Evolutionary conservation across 768 basidiomycete genomes (phyloP), one percentile per base, ranked within the genome.

Genomic region (Amanita pallidorosea): DNA sequence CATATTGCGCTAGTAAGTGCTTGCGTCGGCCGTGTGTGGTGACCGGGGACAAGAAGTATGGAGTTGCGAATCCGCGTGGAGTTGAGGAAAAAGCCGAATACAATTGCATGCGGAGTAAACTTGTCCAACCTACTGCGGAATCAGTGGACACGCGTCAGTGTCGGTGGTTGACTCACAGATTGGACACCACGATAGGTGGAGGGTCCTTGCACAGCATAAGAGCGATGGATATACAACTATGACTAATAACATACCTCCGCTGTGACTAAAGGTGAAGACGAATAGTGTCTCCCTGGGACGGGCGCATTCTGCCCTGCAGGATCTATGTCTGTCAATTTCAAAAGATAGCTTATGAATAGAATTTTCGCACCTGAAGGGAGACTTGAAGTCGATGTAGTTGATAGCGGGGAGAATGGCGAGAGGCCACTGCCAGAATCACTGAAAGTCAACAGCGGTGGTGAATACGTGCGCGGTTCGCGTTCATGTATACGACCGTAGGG

Each of bases 1-100:
- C 75, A 75, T 1, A 78, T 70, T 4, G 66, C 67, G 53, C 67
- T 74, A 33, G 75, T 65, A 4, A 82, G 64, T 4, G 75, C 74
- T 8, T 74, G 72, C 4, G 75, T 64, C 17, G 76, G 76, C 3
- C 75, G 63, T 35, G 71, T 66, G 4, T 70, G 66, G 40, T 75
- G 70, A 0, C 76, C 71, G 45, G 80, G 68, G 23, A 48, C 47
- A 1, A 73, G 67, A 45, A 83, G 68, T 6, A 69, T 64, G 4
- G 71, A 63, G 34, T 68, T 66, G 42, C 72, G 73, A 54, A 82
- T 74, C 29, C 79, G 71, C 7, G 70, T 51, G 6, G 63, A 57
- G 51, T 71, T 64, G 50, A 89, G 75, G 63, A 87, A 88, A 58
- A 88, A 80, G 4, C 83, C 83, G 52, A 85, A 72, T 56, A 80